Evolutionary conservation across 108 stramenopile genomes (phyloP), one percentile per base, ranked within the genome.

Genomic region (Mediolabrus comicus): DNA sequence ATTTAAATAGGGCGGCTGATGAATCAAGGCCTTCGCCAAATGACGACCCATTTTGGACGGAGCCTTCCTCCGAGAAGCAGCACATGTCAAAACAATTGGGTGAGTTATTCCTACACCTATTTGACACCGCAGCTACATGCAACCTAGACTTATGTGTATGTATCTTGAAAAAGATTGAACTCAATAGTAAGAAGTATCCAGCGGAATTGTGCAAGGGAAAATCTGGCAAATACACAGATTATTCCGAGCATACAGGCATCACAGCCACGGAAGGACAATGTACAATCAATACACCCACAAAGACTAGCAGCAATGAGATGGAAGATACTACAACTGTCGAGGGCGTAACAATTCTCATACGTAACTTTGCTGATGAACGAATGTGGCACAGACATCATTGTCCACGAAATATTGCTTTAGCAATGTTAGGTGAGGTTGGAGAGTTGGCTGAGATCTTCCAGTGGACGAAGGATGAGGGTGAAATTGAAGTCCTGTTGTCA

Each of bases 361-460:
- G 72, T 9, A 33, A 65, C 14, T 95, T 95, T 82, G 88, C 90
- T 6, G 32, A 29, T 14, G 91, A 84, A 8, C 68, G 95, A 27
- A 59, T 81, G 3, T 96, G 92, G 92, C 49, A 75, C 19, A 65
- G 78, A 22, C 97, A 86, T 64, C 97, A 98, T 74, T 86, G 85
- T 8, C 97, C 97, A 11, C 84, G 94, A 0, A 96, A 91, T 72
- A 49, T 98, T 17, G 72, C 88, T 0, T 59, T 96, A 68, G 95
- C 95, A 11, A 59, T 98, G 27, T 22, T 90, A 32, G 97, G 96
- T 17, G 97, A 98, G 72, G 78, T 93, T 9, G 97, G 97, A 10
- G 97, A 98, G 72, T 62, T 98, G 58, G 85, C 92, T 2, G 95
- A 96, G 69, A 27, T 96, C 5, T 87, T 97, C 53, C 97, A 97